Evolutionary conservation across 73 alveolate species (phyloP).

Genomic region (Tetrahymena thermophila): DNA sequence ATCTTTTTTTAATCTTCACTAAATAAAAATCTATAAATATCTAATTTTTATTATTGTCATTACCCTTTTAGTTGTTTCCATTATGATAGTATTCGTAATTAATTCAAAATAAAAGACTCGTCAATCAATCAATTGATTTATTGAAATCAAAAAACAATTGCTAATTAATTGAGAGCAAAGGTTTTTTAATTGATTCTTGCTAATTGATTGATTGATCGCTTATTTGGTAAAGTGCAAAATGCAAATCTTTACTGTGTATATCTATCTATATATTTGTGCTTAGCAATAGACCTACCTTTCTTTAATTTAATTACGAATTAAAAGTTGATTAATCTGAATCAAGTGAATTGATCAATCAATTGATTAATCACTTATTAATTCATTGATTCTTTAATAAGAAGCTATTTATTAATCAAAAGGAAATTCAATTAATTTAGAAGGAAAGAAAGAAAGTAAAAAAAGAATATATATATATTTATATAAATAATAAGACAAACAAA

Average conservation of each 20-base stretch:
- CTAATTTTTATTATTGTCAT: background rate
- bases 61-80: too few relatives aligned
- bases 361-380: too few relatives aligned
- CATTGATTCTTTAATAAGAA: background rate
- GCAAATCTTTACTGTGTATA: background rate
- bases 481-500: background rate
- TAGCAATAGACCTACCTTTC: background rate
- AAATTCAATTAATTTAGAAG: background rate
- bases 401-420: background rate
- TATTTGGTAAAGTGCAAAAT: background rate
- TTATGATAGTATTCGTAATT: background rate
- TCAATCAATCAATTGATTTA: background rate
- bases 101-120: background rate
- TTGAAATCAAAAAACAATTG: background rate
- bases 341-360: background rate
- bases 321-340: background rate
- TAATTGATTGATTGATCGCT: too few relatives aligned
- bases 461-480: background rate
- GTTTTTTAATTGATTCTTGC: too few relatives aligned
- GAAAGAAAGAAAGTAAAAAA: background rate
- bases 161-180: background rate
- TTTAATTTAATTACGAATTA: too few relatives aligned
- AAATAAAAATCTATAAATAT: too few relatives aligned
- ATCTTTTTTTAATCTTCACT: background rate
- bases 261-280: background rate